Conservation (phyloP, 306 rosid genomes). For the Inga laurina region DNA sequence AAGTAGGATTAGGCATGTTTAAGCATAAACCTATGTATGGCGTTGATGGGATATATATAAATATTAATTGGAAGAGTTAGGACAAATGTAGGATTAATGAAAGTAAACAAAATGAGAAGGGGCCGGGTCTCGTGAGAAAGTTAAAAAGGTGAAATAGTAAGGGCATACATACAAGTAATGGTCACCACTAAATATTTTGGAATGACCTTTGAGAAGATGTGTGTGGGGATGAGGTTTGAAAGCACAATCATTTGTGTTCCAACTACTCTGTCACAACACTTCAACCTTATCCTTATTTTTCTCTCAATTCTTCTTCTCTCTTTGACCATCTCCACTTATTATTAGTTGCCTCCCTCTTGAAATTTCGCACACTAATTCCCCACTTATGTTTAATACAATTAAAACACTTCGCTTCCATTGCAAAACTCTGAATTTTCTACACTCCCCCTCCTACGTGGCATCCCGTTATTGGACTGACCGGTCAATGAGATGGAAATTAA, state of each 20-base stretch:
- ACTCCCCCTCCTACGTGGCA: constrained; percentile 37
- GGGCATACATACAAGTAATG: background rate
- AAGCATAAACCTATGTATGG: background rate
- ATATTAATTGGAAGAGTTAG: background rate
- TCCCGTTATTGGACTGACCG: constrained; percentile 22
- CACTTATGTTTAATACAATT: background rate
- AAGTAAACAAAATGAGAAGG: background rate
- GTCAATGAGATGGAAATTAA: constrained; percentile 5
- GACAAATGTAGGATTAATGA: background rate
- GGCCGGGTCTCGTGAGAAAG: background rate
- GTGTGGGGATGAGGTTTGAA: constrained; percentile 35
- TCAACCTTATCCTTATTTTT: constrained; percentile 45
- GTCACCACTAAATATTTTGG: constrained; percentile 27
- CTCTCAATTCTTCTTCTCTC: background rate
- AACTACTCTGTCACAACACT: constrained; percentile 50
- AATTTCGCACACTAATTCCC: constrained; percentile 11
- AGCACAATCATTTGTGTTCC: constrained; percentile 49
- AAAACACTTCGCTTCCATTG: constrained; percentile 32
- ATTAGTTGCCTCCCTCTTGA: background rate
- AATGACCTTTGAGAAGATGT: background rate
- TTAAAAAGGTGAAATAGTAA: background rate
- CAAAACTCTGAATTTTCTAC: constrained; percentile 31
- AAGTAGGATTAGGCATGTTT: no score
- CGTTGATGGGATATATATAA: background rate
- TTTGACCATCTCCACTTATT: background rate